Base-by-base conservation (phyloP, 768 basidiomycete genomes). In the Roridomyces roridus region DNA sequence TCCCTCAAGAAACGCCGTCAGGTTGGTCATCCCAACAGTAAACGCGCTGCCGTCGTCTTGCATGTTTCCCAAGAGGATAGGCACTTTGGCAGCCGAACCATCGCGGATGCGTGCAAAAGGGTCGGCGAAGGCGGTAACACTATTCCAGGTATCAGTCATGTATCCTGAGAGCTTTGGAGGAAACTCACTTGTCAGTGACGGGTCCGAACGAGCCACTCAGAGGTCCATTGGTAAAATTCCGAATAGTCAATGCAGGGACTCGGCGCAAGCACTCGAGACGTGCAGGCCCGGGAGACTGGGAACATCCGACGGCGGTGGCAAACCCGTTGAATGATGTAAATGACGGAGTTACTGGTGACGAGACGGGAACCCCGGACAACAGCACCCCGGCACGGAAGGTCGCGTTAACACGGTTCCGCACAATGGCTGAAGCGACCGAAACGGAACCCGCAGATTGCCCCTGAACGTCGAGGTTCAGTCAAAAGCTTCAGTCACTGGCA, bases 241-340 rank as follows among this genome's bases (percentile, higher is more conserved):
- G 54, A 34, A 69, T 68, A 1, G 41, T 40, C 3, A 45, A 21
- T 3, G 65, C 64, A 1, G 68, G 62, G n/a, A 69, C 53, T 7
- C 28, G n/a, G 20, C 57, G 65, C 29, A 69, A 40, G 53, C 68
- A 69, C 5, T 44, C 11, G 23, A 69, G 52, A 21, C 68, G 36
- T n/a, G n/a, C 20, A 1, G 58, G 25, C 3, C 68, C 68, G 11
- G 68, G 55, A 12, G 62, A 2, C 31, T 67, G 54, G 9, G 23
- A 21, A 40, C 68, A 69, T 14, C 59, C 59, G 21, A 56, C 41
- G 1, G 47, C 52, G 23, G 3, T 35, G 7, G 65, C 50, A n/a
- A 65, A 36, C 1, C 9, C 24, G 31, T 60, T 34, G 35, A 60
- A 60, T 4, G 59, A 42, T 3, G 31, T 6, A 29, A 55, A 60